Percentiles rank a stretch among this genome's conserved stretches.
These are phyloP conservation scores for Aspergillus affinis DNA, from an alignment of 495 filamentous ascomycete genomes.

Conservation along the genomic window DNA sequence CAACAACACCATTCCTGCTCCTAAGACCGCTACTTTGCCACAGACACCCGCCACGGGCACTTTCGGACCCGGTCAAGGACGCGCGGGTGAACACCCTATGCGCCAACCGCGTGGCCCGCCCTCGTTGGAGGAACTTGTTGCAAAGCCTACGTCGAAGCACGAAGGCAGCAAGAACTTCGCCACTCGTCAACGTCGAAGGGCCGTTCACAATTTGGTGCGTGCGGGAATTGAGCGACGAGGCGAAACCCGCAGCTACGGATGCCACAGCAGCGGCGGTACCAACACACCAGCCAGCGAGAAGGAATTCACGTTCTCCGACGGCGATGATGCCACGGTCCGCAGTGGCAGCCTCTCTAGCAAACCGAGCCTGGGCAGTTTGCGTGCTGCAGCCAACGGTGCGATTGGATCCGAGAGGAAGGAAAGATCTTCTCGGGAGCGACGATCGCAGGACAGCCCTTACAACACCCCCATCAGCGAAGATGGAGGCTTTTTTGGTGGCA, in stretches of 20 bases:
- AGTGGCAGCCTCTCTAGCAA: constrained; percentile 79
- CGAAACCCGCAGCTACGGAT: constrained; percentile 57
- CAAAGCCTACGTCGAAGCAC: constrained; percentile 88
- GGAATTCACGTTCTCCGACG: constrained; percentile 79
- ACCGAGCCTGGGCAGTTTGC: constrained; percentile 75
- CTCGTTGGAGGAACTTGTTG: constrained; percentile 83
- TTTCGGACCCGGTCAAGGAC: constrained; percentile 89
- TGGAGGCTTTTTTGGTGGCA: constrained; percentile 59
- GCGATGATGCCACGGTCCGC: constrained; percentile 78
- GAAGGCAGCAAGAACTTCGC: constrained; percentile 99
- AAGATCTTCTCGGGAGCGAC: constrained; percentile 61
- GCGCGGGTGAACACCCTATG: constrained; percentile 89
- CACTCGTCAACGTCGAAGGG: constrained; percentile 86
- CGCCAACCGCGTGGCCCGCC: constrained; percentile 95
- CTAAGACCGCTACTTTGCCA: constrained; percentile 76
- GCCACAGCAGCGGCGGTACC: constrained; percentile 66
- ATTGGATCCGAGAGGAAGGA: constrained; percentile 81
- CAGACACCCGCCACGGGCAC: constrained; percentile 80
- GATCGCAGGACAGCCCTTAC: constrained; percentile 47
- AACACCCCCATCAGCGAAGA: constrained; percentile 57
- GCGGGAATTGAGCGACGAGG: constrained; percentile 84
- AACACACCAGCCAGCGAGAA: constrained; percentile 89
- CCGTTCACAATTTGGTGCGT: constrained; percentile 85
- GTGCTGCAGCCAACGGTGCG: constrained; percentile 74
- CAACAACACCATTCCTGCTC: constrained; percentile 47